Evolutionary conservation across 441 rosid species (phyloP).

Genomic region (Erodium moschatum): DNA sequence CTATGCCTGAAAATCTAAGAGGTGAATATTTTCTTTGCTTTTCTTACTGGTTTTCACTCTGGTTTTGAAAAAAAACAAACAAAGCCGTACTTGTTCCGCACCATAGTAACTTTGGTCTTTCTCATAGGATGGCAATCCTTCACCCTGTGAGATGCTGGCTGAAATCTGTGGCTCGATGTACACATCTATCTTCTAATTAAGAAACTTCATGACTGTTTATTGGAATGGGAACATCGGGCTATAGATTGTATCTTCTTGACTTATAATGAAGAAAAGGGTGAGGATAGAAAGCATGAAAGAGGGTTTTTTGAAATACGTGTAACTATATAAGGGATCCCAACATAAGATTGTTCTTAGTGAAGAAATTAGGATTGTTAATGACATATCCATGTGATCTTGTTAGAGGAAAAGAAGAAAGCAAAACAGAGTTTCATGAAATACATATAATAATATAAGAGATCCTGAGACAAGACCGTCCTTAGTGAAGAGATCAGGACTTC

Average conservation of each 20-base stretch:
- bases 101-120: not conserved
- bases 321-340: too few relatives aligned
- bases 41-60: conserved; percentile 10
- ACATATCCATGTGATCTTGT: too few relatives aligned
- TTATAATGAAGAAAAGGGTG: not conserved
- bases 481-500: too few relatives aligned
- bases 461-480: too few relatives aligned
- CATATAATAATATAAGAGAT: too few relatives aligned
- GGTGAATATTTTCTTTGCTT: conserved; percentile 28
- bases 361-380: too few relatives aligned
- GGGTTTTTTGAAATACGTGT: too few relatives aligned
- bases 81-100: not conserved
- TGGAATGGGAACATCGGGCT: not conserved
- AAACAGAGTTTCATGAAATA: too few relatives aligned
- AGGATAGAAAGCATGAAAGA: too few relatives aligned
- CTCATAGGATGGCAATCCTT: not conserved
- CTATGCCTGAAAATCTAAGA: conserved; percentile 54
- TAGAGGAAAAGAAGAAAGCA: too few relatives aligned
- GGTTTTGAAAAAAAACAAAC: not conserved
- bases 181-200: not conserved
- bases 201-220: not conserved
- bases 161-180: not conserved
- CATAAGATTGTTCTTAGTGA: too few relatives aligned
- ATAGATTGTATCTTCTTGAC: not conserved
- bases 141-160: not conserved